A percentile compares a stretch with the other conserved stretches of the same genome.
phyloP scores from a whole-genome alignment of 306 rosid genomes.

The Lathyrus aphaca region DNA sequence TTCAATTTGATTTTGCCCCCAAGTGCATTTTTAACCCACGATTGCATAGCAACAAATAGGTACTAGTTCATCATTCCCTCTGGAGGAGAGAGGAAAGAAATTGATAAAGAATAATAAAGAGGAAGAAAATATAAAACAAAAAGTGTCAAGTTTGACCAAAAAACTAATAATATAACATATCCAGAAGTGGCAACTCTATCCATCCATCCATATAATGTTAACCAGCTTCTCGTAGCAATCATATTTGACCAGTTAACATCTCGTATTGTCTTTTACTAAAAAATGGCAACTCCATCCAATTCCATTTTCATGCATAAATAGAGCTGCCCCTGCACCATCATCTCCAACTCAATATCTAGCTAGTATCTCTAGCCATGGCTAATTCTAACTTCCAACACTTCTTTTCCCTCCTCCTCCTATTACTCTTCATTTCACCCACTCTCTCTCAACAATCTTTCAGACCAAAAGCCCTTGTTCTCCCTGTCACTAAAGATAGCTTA shows the following conservation, averaged over 20 bases:
- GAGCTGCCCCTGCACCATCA: background rate
- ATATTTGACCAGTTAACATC: background rate
- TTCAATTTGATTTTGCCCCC: no score
- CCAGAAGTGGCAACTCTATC: no score
- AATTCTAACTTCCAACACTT: constrained; percentile 4
- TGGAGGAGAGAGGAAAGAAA: no score
- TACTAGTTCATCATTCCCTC: no score
- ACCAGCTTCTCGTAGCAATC: background rate
- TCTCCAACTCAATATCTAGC: background rate
- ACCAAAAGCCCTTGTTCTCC: constrained; percentile 54
- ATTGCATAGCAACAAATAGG: no score
- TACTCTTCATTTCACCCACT: constrained; percentile 29
- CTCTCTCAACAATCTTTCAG: constrained; percentile 51
- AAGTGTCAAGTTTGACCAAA: background rate
- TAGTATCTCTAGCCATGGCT: background rate
- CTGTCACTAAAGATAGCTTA: constrained; percentile 46
- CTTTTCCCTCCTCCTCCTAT: constrained; percentile 9
- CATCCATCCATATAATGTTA: no score
- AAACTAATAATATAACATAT: background rate
- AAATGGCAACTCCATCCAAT: background rate
- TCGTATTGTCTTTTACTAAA: background rate
- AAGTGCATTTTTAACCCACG: no score
- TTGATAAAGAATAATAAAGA: background rate
- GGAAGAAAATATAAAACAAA: background rate
- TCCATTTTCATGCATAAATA: background rate